Conservation (phyloP, 495 filamentous ascomycete genomes). For the Lasiosphaeria miniovina region DNA sequence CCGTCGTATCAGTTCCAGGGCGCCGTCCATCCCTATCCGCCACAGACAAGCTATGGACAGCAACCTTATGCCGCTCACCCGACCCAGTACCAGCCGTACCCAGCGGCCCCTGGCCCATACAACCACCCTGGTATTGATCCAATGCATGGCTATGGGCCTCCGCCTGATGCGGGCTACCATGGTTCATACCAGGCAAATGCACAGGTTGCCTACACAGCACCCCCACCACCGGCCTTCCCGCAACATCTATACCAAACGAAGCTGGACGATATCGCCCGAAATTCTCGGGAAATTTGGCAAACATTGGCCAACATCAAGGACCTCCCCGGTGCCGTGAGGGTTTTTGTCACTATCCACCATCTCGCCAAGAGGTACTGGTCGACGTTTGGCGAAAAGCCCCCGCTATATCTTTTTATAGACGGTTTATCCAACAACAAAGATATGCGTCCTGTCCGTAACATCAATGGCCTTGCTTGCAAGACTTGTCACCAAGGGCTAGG, state of each 20-base stretch:
- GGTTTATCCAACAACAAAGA: constrained; percentile 61
- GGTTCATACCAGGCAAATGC: constrained; percentile 22
- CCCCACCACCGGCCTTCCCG: constrained; percentile 21
- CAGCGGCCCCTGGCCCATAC: constrained; percentile 20
- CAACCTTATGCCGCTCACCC: constrained; percentile 26
- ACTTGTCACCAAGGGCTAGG: constrained; percentile 47
- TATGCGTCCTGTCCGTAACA: constrained; percentile 64
- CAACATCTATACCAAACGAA: constrained; percentile 45
- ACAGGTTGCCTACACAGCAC: constrained; percentile 16
- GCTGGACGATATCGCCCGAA: constrained; percentile 57
- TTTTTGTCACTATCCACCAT: constrained; percentile 64
- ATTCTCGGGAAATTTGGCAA: constrained; percentile 62
- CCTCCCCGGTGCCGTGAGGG: constrained; percentile 57
- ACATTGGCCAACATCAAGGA: constrained; percentile 58
- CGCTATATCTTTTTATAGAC: constrained; percentile 61
- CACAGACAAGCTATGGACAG: constrained; percentile 30
- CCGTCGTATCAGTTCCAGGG: constrained; percentile 29
- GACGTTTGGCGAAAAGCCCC: constrained; percentile 53
- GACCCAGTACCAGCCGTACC: constrained; percentile 27
- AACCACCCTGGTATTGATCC: constrained; percentile 20
- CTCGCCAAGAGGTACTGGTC: constrained; percentile 51
- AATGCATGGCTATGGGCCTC: constrained; percentile 17
- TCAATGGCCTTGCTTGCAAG: constrained; percentile 63
- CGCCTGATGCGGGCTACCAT: constrained; percentile 23
- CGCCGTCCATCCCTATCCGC: constrained; percentile 29